A percentile compares a stretch with the other conserved stretches of the same genome.
Evolutionary conservation across 2,329 filamentous ascomycete species (phyloP).

Genomic region (Aspergillus vadensis): DNA sequence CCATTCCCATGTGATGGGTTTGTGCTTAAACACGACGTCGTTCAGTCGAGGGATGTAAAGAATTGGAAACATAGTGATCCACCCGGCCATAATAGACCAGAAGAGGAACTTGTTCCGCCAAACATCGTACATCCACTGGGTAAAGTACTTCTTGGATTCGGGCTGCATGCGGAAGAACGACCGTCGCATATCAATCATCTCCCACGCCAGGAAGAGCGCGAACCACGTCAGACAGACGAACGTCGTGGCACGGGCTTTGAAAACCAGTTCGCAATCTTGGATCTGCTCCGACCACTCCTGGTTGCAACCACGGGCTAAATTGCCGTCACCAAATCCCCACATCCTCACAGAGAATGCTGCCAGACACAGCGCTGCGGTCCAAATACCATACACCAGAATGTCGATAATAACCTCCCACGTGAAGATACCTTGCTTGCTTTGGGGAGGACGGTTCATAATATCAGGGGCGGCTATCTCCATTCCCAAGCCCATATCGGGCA

Average conservation of each 20-base stretch:
- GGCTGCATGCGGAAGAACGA: constrained; percentile 73
- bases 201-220: constrained; percentile 75
- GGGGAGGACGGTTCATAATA: constrained; percentile 78
- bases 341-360: constrained; percentile 64
- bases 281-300: constrained; percentile 38
- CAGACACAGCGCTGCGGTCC: constrained; percentile 72
- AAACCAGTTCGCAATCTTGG: constrained; percentile 64
- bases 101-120: constrained; percentile 75
- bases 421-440: constrained; percentile 70
- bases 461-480: constrained; percentile 74
- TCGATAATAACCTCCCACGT: constrained; percentile 75
- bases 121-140: constrained; percentile 67
- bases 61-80: constrained; percentile 60
- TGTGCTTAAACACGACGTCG: constrained; percentile 66
- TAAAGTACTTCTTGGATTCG: constrained; percentile 58
- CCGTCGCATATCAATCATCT: constrained; percentile 71
- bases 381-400: constrained; percentile 77
- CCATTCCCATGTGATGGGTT: constrained; percentile 70
- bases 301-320: constrained; percentile 65
- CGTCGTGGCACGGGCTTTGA: constrained; percentile 70
- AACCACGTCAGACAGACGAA: constrained; percentile 77
- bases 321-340: constrained; percentile 52
- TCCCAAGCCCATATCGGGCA: constrained; percentile 85
- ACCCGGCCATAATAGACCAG: constrained; percentile 62
- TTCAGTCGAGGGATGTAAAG: constrained; percentile 71